Conservation (phyloP, 2,329 filamentous ascomycete genomes). For the Graphium sp. region DNA sequence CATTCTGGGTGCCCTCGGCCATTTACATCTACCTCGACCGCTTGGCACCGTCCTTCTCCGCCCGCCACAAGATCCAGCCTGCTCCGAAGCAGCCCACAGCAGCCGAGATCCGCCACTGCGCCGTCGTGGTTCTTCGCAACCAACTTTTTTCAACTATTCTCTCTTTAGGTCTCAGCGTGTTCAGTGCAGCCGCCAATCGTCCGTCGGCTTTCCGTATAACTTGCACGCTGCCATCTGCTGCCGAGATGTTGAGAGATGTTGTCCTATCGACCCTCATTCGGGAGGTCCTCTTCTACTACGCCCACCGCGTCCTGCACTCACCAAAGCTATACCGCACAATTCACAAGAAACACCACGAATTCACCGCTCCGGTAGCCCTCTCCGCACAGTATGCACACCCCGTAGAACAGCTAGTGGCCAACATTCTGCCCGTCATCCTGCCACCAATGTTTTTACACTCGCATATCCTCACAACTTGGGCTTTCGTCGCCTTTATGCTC, state of each 20-base stretch:
- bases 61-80: constrained; percentile 35
- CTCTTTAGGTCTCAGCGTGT: constrained; percentile 9
- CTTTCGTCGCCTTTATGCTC: constrained; percentile 28
- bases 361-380: constrained; percentile 35
- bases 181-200: constrained; percentile 5
- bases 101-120: constrained; percentile 24
- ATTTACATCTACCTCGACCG: constrained; percentile 24
- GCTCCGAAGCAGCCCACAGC: constrained; percentile 27
- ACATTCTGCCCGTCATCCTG: constrained; percentile 30
- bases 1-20: constrained; percentile 26
- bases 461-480: constrained; percentile 35
- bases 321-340: constrained; percentile 28
- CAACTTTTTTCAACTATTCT: constrained; percentile 22
- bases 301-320: constrained; percentile 33
- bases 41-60: constrained; percentile 27
- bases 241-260: constrained; percentile 21
- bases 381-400: constrained; percentile 40
- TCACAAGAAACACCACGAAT: constrained; percentile 39
- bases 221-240: constrained; percentile 15
- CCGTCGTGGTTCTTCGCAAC: constrained; percentile 26
- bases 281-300: constrained; percentile 37
- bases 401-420: constrained; percentile 36
- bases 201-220: constrained; percentile 20
- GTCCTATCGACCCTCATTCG: constrained; percentile 21
- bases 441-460: constrained; percentile 25